A percentile compares a stretch with the other conserved stretches of the same genome.
Evolutionary conservation across 371 early-diverging fungal genomes (phyloP).

Genomic region (Umbelopsis sp.): DNA sequence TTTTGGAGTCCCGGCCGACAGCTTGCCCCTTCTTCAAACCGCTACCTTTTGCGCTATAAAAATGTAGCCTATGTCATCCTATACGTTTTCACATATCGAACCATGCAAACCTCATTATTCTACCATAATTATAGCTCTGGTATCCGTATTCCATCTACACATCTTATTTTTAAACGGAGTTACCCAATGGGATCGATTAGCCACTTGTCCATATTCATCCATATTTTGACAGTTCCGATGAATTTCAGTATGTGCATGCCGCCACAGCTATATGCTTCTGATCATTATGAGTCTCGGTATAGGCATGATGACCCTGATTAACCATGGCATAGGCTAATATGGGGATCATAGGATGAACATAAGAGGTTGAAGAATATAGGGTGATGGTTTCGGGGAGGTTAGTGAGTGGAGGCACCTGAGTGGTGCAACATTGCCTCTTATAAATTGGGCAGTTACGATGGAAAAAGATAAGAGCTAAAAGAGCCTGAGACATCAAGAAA

Average conservation of each 20-base stretch:
- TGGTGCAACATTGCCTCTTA: not conserved
- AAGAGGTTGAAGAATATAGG: not conserved
- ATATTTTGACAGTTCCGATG: not conserved
- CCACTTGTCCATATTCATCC: conserved; percentile 11
- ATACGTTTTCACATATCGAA: not conserved
- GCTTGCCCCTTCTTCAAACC: too few relatives aligned
- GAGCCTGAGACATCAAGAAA: too few relatives aligned
- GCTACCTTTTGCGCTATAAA: not conserved
- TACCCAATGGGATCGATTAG: not conserved
- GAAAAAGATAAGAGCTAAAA: too few relatives aligned
- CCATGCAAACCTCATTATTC: not conserved
- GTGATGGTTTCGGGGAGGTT: conserved; percentile 16
- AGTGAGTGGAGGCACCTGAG: not conserved
- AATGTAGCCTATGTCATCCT: conserved; percentile 10
- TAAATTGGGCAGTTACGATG: too few relatives aligned
- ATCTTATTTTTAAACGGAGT: conserved; percentile 7
- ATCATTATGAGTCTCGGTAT: not conserved
- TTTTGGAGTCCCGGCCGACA: too few relatives aligned
- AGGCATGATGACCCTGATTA: not conserved
- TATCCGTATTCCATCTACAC: not conserved
- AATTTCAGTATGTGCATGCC: not conserved
- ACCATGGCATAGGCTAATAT: conserved; percentile 1
- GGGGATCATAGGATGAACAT: not conserved
- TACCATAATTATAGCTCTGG: conserved; percentile 16
- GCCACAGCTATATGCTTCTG: not conserved